Base-by-base conservation (phyloP, 2,329 filamentous ascomycete genomes). In the Cytospora mali region DNA sequence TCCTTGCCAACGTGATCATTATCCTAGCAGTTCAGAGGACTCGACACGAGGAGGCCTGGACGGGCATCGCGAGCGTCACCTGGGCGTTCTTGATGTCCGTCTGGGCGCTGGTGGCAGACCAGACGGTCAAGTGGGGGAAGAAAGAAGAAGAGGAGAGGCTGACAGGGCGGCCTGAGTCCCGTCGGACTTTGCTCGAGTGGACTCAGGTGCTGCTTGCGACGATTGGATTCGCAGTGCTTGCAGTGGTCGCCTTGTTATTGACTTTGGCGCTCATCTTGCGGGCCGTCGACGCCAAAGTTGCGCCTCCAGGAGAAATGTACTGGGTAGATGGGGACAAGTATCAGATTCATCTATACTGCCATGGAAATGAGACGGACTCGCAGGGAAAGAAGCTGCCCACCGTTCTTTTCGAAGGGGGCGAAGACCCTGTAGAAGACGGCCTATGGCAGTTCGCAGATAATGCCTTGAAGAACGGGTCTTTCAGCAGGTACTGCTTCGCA, bases 401-500 rank as follows among this genome's bases (percentile, higher is more conserved):
- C 0, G 85, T 98, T 6, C 80, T 99, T 13, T 81, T 98, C 4
- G 94, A 98, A 73, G 92, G 88, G 3, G 93, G 92, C 21, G 91
- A 96, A 70, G 79, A 84, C 25, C 88, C 94, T 0, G 88, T 92
- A 18, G 93, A 96, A 73, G 80, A 90, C 69, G 87, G 89, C 7
- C 82, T 99, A 61, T 90, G 93, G 77, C 84, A 88, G 59, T 92
- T 96, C 77, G 91, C 92, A 13, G 86, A 93, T 64, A 82, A 87
- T 61, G 88, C 90, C 1, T 80, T 93, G 67, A 81, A 86, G 67
- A 95, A 95, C 70, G 91, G 92, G 46, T 91, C 89, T 52, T 95
- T 99, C 69, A 80, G 82, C 61, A 88, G 94, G 64, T 98, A 96
- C 78, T 99, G 95, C 81, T 97, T 97, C 75, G 93, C 92, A 73